Evolutionary conservation across 169 alveolate genomes (phyloP).

Genomic region (Babesia gibsoni): DNA sequence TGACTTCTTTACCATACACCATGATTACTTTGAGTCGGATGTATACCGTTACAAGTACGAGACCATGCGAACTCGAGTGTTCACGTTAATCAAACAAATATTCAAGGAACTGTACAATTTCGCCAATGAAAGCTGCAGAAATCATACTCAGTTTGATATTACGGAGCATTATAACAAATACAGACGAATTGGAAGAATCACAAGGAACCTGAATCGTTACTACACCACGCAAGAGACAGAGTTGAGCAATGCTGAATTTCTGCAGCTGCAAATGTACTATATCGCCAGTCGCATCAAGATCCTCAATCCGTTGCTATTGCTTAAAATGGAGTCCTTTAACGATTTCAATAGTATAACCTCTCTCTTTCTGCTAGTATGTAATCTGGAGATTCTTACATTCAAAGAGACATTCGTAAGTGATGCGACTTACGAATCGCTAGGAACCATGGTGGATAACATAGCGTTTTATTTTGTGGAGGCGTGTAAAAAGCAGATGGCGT

Average conservation of each 20-base stretch:
- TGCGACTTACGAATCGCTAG: conserved; percentile 26
- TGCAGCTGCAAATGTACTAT: conserved; percentile 54
- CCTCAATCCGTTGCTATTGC: conserved; percentile 29
- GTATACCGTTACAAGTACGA: conserved; percentile 20
- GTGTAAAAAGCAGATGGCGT: conserved; percentile 15
- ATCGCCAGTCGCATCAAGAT: conserved; percentile 40
- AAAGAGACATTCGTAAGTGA: conserved; percentile 37
- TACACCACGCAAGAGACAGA: conserved; percentile 29
- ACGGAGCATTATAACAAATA: conserved; percentile 34
- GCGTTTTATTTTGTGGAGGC: conserved; percentile 35
- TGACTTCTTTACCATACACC: conserved; percentile 36
- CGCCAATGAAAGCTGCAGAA: conserved; percentile 8
- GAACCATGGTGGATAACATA: conserved; percentile 37
- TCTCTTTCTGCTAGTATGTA: conserved; percentile 16
- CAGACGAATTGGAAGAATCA: conserved; percentile 17
- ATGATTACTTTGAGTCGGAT: conserved; percentile 32
- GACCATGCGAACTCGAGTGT: conserved; percentile 17
- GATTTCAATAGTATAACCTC: conserved; percentile 8
- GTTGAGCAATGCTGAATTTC: conserved; percentile 4
- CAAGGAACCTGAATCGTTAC: conserved; percentile 1
- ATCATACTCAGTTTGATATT: conserved; percentile 2
- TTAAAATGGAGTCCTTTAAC: conserved; percentile 22
- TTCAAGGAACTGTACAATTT: conserved; percentile 42
- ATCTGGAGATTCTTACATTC: conserved; percentile 41
- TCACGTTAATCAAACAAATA: conserved; percentile 1